Conservation (phyloP, 768 basidiomycete species). For the Russula sp. region DNA sequence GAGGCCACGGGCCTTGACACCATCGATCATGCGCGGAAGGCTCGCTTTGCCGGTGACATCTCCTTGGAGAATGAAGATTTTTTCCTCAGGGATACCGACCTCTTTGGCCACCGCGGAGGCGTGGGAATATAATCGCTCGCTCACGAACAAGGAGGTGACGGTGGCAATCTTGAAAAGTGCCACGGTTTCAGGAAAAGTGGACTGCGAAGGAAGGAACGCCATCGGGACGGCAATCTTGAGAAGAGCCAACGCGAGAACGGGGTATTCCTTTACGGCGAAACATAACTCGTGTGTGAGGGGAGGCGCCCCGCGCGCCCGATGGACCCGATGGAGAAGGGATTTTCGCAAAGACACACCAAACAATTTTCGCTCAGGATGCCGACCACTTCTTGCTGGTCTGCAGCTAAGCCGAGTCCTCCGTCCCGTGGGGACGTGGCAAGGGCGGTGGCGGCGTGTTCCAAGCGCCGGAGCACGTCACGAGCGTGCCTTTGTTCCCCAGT, state of each 20-base stretch:
- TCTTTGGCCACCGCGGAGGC: constrained; percentile 35
- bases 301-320: too few species aligned
- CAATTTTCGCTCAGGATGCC: constrained; percentile 68
- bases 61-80: constrained; percentile 46
- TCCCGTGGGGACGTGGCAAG: constrained; percentile 30
- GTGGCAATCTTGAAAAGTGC: constrained; percentile 42
- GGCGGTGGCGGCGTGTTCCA: constrained; percentile 51
- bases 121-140: constrained; percentile 36
- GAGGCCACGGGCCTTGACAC: constrained; percentile 32
- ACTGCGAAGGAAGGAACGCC: constrained; percentile 44
- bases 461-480: constrained; percentile 42
- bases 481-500: constrained; percentile 42
- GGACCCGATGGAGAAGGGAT: neutral
- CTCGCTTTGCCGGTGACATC: constrained; percentile 34
- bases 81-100: constrained; percentile 31
- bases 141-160: constrained; percentile 48
- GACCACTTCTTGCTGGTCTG: constrained; percentile 43
- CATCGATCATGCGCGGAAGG: constrained; percentile 39
- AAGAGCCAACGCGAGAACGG: constrained; percentile 42
- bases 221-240: constrained; percentile 46
- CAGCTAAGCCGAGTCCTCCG: constrained; percentile 49
- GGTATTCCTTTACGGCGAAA: constrained; percentile 40
- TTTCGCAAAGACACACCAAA: constrained; percentile 37
- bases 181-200: constrained; percentile 50
- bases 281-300: neutral